A percentile compares a stretch with the other conserved stretches of the same genome.
Conservation (phyloP, 139 green algal genomes). For the Chlorella sp. region DNA sequence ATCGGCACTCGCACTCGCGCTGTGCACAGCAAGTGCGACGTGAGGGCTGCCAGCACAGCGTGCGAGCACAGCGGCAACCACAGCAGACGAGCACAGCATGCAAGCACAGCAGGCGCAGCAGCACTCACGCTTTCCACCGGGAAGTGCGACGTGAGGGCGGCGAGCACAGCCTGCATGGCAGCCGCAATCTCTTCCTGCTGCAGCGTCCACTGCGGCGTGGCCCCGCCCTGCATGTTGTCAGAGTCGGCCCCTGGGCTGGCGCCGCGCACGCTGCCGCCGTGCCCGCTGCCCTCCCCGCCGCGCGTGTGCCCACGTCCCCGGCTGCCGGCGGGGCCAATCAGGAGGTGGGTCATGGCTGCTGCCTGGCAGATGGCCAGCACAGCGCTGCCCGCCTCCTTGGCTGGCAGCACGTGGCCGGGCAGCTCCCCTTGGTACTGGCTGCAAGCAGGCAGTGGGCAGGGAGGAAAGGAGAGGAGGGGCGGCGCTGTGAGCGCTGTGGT, state of each 20-base stretch:
- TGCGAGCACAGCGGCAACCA: not conserved
- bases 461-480: not conserved
- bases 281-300: too few species aligned
- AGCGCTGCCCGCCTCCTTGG: constrained; percentile 26
- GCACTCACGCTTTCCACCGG: constrained; percentile 21
- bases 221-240: not conserved
- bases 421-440: constrained; percentile 37
- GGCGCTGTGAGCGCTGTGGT: not conserved
- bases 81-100: not conserved
- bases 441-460: not conserved
- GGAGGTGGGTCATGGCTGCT: constrained; percentile 39
- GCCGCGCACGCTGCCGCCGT: not conserved
- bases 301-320: not conserved
- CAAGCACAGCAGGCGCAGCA: not conserved
- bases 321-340: not conserved
- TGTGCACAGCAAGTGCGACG: too few species aligned
- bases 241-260: not conserved
- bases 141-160: constrained; percentile 40
- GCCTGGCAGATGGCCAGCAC: constrained; percentile 41
- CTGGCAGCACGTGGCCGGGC: constrained; percentile 22
- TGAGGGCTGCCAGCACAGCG: too few species aligned
- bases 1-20: not conserved
- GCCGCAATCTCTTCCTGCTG: constrained; percentile 42
- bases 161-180: constrained; percentile 35
- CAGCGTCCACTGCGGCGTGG: constrained; percentile 12